Evolutionary conservation across 1,284 basidiomycete species (phyloP).

Genomic region (Serendipita sp.): DNA sequence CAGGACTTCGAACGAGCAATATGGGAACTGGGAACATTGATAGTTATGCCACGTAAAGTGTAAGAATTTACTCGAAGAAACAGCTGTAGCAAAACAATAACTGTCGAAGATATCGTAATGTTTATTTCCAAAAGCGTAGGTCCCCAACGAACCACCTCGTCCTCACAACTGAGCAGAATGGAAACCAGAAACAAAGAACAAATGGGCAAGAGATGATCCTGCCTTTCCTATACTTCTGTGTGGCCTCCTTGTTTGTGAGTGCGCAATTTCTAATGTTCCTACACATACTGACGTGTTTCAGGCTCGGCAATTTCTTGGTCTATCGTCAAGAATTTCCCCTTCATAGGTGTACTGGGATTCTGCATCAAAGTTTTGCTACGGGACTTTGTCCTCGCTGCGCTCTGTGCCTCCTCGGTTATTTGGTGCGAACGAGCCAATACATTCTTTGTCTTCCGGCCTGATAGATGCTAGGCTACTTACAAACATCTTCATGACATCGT

Average conservation of each 20-base stretch:
- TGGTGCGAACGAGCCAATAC: constrained; percentile 37
- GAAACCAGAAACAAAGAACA: constrained; percentile 82
- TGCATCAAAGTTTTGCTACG: constrained; percentile 72
- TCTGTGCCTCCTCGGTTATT: constrained; percentile 58
- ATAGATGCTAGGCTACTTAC: constrained; percentile 42
- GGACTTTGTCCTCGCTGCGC: constrained; percentile 70
- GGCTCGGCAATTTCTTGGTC: constrained; percentile 75
- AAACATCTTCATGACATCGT: constrained; percentile 56
- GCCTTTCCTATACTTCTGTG: constrained; percentile 78
- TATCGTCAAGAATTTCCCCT: constrained; percentile 57
- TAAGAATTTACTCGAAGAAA: constrained; percentile 29
- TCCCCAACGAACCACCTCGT: constrained; percentile 5
- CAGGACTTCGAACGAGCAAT: constrained; percentile 91
- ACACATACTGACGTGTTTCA: constrained; percentile 19
- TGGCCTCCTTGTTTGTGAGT: constrained; percentile 57
- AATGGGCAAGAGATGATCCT: constrained; percentile 91
- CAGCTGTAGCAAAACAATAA: too few relatives aligned
- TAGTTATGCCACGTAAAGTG: constrained; percentile 81
- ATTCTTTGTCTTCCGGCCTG: not conserved
- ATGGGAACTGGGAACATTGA: constrained; percentile 86
- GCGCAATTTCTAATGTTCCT: not conserved
- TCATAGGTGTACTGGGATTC: constrained; percentile 42
- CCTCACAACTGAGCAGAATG: constrained; percentile 7
- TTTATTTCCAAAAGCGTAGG: constrained; percentile 82
- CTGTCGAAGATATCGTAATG: constrained; percentile 60